Evolutionary conservation across 73 alveolate species (phyloP), one percentile per base, ranked within the genome.

Genomic region (Paramecium primaurelia): DNA sequence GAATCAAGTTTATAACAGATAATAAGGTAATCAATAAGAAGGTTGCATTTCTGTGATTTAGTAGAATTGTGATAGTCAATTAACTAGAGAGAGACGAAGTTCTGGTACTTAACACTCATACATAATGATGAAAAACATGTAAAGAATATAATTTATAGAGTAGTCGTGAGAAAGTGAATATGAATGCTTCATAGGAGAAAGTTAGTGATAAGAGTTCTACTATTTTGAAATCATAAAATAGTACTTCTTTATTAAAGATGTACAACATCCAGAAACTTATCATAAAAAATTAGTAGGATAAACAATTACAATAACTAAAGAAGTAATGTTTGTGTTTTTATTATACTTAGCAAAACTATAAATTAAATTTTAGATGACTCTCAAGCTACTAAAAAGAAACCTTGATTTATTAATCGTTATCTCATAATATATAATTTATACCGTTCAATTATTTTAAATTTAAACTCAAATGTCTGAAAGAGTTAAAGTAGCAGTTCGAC

Each of bases 401-500:
- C 42, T 12, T 64, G 84, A 64, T 64, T 34, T 32, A 64, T 64
- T 64, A 32, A 54, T 64, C 47, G 47, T 64, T 64, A 64, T 64
- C 84, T 64, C 84, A 28, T 14, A 54, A 54, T 54, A 54, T 54
- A 54, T 54, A 54, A 54, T 54, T 54, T 54, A 54, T 32, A 64
- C 84, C 84, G 84, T 75, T 75, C 88, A 75, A 75, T 38, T 30
- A 30, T 75, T 75, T 75, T 36, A 36, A 75, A 75, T 36, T 38
- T 75, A 36, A 38, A 68, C 49, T 30, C 85, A 75, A 42, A 36
- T 75, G 88, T 36, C 60, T 26, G 96, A 93, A 92, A 88, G 93
- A 60, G 96, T 93, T 4, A 93, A 86, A 64, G 96, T 93, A 20
- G 86, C 77, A 58, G 96, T 92, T n/a, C 49, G 96, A 77, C 80